Conservation (phyloP, 441 rosid genomes). For the Melastoma candidum region DNA sequence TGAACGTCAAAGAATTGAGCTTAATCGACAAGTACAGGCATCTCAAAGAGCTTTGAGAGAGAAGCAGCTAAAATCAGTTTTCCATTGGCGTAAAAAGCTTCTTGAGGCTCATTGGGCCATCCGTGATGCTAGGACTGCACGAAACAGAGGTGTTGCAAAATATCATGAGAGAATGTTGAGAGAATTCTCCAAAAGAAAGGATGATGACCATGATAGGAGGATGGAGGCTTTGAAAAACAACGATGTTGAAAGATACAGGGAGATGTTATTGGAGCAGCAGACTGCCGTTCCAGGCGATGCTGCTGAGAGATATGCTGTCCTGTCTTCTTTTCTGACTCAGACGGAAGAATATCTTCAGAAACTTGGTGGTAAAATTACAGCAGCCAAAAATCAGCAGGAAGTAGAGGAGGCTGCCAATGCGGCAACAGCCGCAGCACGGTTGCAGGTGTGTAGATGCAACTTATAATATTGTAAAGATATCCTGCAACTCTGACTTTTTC, state of each 20-base stretch:
- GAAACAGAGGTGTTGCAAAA: constrained; percentile 99
- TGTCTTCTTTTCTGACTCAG: constrained; percentile 93
- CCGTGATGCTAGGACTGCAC: constrained; percentile 98
- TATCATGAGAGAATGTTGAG: constrained; percentile 96
- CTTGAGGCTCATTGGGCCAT: constrained; percentile 98
- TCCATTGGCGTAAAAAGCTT: constrained; percentile 99
- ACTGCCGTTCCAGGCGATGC: constrained; percentile 87
- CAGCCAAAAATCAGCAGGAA: constrained; percentile 96
- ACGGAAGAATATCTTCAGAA: constrained; percentile 97
- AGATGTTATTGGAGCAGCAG: constrained; percentile 98
- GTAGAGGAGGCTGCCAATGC: constrained; percentile 98
- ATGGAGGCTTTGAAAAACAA: constrained; percentile 99
- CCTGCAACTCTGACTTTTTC: background rate
- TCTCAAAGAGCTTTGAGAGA: constrained; percentile 85
- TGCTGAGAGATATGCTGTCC: constrained; percentile 95
- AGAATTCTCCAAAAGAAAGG: constrained; percentile 94
- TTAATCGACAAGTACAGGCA: constrained; percentile 83
- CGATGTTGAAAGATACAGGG: constrained; percentile 98
- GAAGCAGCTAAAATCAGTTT: constrained; percentile 92
- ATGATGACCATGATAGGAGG: constrained; percentile 92
- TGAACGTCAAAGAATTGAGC: constrained; percentile 93
- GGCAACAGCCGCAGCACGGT: constrained; percentile 87
- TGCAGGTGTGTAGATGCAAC: constrained; percentile 41
- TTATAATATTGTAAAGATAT: background rate
- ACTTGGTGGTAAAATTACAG: constrained; percentile 89